Percentiles rank a stretch among this genome's conserved stretches.
Evolutionary conservation across 495 filamentous ascomycete species (phyloP).

Genomic region (Podospora sp.): DNA sequence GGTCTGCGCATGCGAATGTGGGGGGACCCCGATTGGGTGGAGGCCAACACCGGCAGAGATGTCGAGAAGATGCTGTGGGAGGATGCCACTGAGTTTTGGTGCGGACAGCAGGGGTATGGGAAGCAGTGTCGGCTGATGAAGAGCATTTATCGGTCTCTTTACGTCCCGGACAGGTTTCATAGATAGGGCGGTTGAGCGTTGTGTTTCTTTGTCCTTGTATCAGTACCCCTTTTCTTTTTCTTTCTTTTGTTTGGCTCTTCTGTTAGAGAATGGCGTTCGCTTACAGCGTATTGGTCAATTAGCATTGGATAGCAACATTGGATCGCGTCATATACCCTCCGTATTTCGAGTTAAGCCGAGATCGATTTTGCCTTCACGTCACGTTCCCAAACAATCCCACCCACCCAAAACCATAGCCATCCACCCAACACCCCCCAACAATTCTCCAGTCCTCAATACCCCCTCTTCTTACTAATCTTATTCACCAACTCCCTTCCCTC

Average conservation of each 20-base stretch:
- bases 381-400: not conserved
- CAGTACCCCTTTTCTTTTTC: not conserved
- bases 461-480: slow-evolving; percentile 30
- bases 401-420: not conserved
- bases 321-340: no score
- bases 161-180: not conserved
- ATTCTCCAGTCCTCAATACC: slow-evolving; percentile 21
- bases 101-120: slow-evolving; percentile 19
- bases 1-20: slow-evolving; percentile 30
- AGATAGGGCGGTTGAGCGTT: not conserved
- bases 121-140: slow-evolving; percentile 24
- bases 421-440: not conserved
- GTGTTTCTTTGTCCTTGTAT: not conserved
- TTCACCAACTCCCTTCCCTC: slow-evolving; percentile 69
- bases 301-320: no score
- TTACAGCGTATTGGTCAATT: no score
- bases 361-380: no score
- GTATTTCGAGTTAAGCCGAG: no score
- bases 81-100: slow-evolving; percentile 51
- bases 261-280: not conserved
- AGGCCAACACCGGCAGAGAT: slow-evolving; percentile 45
- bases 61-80: slow-evolving; percentile 56
- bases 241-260: not conserved
- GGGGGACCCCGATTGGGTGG: slow-evolving; percentile 38
- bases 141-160: slow-evolving; percentile 18